Percentiles rank a stretch among this genome's conserved stretches.
These are phyloP conservation scores for Crithidia expoeki DNA, from an alignment of 208 protist species.

Conservation along the genomic window DNA sequence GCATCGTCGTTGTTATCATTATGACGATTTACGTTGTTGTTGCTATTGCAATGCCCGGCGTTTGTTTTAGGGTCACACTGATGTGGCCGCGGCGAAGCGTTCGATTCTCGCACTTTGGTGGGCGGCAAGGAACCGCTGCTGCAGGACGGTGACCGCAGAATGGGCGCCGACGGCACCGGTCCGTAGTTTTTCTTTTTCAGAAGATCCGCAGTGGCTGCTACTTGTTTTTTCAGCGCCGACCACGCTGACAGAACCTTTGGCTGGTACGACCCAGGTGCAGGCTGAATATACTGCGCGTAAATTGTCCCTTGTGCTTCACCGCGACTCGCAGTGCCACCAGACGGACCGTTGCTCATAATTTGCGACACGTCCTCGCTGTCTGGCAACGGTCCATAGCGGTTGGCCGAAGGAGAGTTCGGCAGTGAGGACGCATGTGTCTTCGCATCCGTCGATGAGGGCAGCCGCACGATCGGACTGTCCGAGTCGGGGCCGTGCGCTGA, in stretches of 20 bases:
- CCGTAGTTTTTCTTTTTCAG: slow-evolving; percentile 5
- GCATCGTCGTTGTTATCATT: neutral
- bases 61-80: neutral
- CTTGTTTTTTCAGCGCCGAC: no score
- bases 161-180: slow-evolving; percentile 12
- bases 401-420: neutral
- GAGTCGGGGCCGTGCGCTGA: neutral
- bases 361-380: slow-evolving; percentile 10
- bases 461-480: slow-evolving; percentile 14
- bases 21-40: no score
- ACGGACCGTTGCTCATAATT: neutral
- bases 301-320: neutral
- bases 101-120: neutral
- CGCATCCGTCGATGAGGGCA: slow-evolving; percentile 8
- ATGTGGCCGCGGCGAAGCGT: neutral
- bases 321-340: neutral
- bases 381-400: slow-evolving; percentile 10
- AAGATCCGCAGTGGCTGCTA: neutral
- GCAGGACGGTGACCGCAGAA: neutral
- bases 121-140: neutral
- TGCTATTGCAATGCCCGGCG: no score
- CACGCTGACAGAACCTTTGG: neutral
- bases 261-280: neutral
- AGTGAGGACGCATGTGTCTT: neutral
- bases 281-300: neutral